phyloP scores from a whole-genome alignment of 768 basidiomycete species.

The Russula lepida region DNA sequence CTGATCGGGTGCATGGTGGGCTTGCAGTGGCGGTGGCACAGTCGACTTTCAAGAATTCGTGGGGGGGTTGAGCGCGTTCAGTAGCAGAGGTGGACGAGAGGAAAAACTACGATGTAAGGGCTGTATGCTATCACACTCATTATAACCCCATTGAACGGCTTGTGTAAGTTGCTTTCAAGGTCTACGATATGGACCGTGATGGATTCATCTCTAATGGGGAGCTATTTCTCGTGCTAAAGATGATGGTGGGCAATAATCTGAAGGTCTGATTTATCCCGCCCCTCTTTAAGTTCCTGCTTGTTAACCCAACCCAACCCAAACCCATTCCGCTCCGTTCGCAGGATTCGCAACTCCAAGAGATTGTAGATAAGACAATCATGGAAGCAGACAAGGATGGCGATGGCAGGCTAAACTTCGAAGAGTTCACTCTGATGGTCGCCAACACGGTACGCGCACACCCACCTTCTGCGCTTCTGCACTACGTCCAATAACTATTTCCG shows the following conservation, averaged over 20 bases:
- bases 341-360: conserved; percentile 98
- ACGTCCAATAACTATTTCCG: not conserved
- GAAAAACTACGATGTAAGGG: conserved; percentile 84
- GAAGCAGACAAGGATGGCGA: conserved; percentile 98
- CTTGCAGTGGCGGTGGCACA: conserved; percentile 85
- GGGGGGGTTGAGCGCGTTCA: conserved; percentile 94
- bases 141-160: not conserved
- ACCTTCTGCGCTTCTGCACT: not conserved
- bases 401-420: conserved; percentile 94
- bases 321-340: conserved; percentile 33
- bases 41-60: conserved; percentile 99
- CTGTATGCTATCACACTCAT: not conserved
- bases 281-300: no score
- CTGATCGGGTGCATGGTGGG: not conserved
- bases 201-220: conserved; percentile 98
- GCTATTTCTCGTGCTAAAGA: conserved; percentile 95
- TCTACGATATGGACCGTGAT: conserved; percentile 97
- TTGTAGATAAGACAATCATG: conserved; percentile 99
- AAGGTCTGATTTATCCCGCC: conserved; percentile 48
- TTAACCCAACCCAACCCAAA: not conserved
- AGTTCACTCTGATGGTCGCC: conserved; percentile 94
- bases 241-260: conserved; percentile 99
- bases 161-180: conserved; percentile 90
- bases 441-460: conserved; percentile 61
- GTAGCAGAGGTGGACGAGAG: conserved; percentile 90